Percentiles rank a stretch among this genome's conserved stretches.
Evolutionary conservation across 1,139 yeast species (phyloP).

Genomic region (Trichomonascaceae sp.): DNA sequence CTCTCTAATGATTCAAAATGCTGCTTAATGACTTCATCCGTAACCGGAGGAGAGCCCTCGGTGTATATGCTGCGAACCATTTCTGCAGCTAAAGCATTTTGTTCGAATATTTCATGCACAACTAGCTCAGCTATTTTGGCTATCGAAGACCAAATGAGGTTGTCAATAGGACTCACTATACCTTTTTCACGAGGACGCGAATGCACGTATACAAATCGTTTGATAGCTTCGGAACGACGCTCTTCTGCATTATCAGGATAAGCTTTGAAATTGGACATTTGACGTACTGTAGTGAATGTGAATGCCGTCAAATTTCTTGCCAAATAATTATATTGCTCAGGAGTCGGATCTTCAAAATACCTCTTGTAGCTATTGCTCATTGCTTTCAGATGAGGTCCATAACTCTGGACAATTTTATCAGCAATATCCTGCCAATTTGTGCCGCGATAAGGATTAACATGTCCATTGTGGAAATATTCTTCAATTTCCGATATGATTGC

Average conservation of each 20-base stretch:
- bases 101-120: conserved; percentile 33
- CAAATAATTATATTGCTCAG: conserved; percentile 10
- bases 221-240: conserved; percentile 25
- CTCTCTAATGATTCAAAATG: conserved; percentile 17
- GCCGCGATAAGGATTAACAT: conserved; percentile 34
- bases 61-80: neutral
- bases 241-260: conserved; percentile 13
- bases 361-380: conserved; percentile 34
- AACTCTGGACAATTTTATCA: conserved; percentile 42
- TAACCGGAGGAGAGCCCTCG: neutral
- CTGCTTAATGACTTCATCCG: conserved; percentile 9
- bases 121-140: conserved; percentile 36
- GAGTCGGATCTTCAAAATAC: conserved; percentile 9
- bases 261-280: conserved; percentile 29
- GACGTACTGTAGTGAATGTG: conserved; percentile 38
- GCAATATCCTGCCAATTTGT: conserved; percentile 50
- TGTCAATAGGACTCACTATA: conserved; percentile 35
- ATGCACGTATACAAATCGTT: conserved; percentile 39
- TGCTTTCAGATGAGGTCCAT: conserved; percentile 41
- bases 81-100: conserved; percentile 23
- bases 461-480: conserved; percentile 19
- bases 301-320: conserved; percentile 32
- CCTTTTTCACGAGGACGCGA: conserved; percentile 36
- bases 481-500: conserved; percentile 36
- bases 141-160: conserved; percentile 43